Conservation (phyloP, 2,329 filamentous ascomycete genomes). For the Clonostachys byssicola region DNA sequence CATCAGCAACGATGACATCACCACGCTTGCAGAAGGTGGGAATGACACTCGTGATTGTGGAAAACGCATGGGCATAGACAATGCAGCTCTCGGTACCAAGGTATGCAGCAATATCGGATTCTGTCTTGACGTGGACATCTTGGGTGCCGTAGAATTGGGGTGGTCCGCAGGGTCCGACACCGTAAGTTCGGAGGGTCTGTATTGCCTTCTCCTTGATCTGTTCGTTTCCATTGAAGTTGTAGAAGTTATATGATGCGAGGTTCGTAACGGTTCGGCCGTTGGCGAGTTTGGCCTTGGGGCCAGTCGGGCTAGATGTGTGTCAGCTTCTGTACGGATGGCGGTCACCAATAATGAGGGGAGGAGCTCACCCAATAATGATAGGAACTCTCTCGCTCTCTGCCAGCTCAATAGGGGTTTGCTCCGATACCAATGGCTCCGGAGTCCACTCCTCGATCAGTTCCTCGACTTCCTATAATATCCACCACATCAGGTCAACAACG, state of each 20-base stretch:
- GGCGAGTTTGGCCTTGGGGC: constrained; percentile 82
- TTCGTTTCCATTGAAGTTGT: constrained; percentile 93
- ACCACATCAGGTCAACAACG: neutral
- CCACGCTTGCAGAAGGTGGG: constrained; percentile 96
- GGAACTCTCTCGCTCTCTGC: constrained; percentile 80
- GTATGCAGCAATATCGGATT: constrained; percentile 88
- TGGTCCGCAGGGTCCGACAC: constrained; percentile 92
- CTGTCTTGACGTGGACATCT: constrained; percentile 96
- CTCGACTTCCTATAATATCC: constrained; percentile 68
- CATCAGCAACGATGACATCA: constrained; percentile 94
- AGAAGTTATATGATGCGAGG: constrained; percentile 93
- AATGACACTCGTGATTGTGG: constrained; percentile 94
- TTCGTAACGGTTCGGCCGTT: constrained; percentile 91
- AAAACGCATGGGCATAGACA: constrained; percentile 94
- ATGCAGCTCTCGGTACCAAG: constrained; percentile 87
- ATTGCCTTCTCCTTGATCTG: constrained; percentile 93
- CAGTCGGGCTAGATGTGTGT: constrained; percentile 65
- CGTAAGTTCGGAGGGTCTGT: constrained; percentile 88
- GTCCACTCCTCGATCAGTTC: constrained; percentile 96
- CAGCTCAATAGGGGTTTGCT: constrained; percentile 71
- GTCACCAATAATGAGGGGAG: no score
- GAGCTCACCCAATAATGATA: constrained; percentile 73
- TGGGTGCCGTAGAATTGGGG: constrained; percentile 98
- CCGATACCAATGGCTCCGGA: constrained; percentile 82
- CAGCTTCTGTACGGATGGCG: neutral